phyloP scores from a whole-genome alignment of 31 red algal genomes.

The Pterothamnion heteromorphum region DNA sequence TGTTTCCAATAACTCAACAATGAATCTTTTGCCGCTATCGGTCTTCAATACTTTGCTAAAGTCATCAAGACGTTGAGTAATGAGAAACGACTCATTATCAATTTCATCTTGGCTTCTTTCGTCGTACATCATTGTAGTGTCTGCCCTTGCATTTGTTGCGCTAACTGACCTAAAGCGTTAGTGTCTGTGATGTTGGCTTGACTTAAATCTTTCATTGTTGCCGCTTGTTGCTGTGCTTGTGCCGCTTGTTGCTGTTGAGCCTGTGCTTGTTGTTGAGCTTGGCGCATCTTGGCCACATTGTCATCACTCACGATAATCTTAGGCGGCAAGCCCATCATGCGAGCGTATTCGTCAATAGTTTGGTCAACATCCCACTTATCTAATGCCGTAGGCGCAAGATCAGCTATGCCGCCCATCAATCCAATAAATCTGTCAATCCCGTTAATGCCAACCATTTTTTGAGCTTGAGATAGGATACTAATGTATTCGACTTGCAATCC shows the following conservation, averaged over 20 bases:
- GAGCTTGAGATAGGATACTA: not conserved
- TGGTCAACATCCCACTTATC: not conserved
- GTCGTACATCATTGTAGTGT: no score
- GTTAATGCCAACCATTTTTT: not conserved
- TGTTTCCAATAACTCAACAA: no score
- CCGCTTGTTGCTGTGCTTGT: not conserved
- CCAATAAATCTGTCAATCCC: not conserved
- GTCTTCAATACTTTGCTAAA: no score
- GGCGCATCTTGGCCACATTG: not conserved
- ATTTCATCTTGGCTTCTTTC: no score
- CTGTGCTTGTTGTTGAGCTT: not conserved
- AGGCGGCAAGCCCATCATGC: not conserved
- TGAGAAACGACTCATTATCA: no score
- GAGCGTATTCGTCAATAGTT: not conserved
- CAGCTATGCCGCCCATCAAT: not conserved
- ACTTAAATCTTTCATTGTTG: not conserved
- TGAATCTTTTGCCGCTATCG: no score
- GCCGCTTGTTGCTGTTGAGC: not conserved
- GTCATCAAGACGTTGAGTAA: no score
- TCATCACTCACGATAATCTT: not conserved
- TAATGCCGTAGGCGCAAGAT: not conserved
- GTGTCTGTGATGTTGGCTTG: no score
- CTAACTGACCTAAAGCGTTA: no score
- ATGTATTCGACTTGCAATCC: not conserved
- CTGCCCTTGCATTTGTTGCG: no score